Evolutionary conservation across 2,329 filamentous ascomycete species (phyloP).

Genomic region (Microcyclospora pomicola): DNA sequence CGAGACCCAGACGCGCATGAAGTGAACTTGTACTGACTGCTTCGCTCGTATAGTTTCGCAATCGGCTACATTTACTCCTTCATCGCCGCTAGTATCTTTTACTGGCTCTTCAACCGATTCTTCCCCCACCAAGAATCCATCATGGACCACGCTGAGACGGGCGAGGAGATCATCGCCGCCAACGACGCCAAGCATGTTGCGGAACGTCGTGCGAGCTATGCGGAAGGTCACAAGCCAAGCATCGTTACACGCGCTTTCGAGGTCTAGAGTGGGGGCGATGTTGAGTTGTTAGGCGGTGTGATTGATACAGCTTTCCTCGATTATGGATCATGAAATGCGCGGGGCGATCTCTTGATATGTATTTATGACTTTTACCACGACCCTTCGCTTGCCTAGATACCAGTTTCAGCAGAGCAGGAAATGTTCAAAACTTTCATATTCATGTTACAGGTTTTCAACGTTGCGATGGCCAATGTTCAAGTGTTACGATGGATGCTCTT

Average conservation of each 20-base stretch:
- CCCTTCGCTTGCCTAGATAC: too few relatives aligned
- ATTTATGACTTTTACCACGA: too few relatives aligned
- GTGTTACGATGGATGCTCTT: too few relatives aligned
- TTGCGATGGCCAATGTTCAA: too few relatives aligned
- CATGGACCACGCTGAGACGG: slow-evolving; percentile 61
- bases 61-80: slow-evolving; percentile 27
- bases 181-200: slow-evolving; percentile 20
- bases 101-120: slow-evolving; percentile 21
- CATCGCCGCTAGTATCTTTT: slow-evolving; percentile 22
- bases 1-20: too few relatives aligned
- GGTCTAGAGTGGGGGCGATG: slow-evolving; percentile 6
- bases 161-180: slow-evolving; percentile 40
- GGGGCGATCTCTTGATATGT: too few relatives aligned
- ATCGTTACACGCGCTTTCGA: slow-evolving; percentile 11
- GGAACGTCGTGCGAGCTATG: slow-evolving; percentile 8
- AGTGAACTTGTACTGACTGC: too few relatives aligned
- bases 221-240: slow-evolving; percentile 10
- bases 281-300: not conserved
- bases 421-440: not conserved
- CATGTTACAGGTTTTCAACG: too few relatives aligned
- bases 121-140: slow-evolving; percentile 62
- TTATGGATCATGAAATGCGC: too few relatives aligned
- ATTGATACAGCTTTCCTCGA: not conserved
- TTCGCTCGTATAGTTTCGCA: slow-evolving; percentile 10
- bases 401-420: not conserved